A percentile compares a stretch with the other conserved stretches of the same genome.
Evolutionary conservation across 2,329 filamentous ascomycete genomes (phyloP).

Genomic region (Aspergillus quadrilineatus): DNA sequence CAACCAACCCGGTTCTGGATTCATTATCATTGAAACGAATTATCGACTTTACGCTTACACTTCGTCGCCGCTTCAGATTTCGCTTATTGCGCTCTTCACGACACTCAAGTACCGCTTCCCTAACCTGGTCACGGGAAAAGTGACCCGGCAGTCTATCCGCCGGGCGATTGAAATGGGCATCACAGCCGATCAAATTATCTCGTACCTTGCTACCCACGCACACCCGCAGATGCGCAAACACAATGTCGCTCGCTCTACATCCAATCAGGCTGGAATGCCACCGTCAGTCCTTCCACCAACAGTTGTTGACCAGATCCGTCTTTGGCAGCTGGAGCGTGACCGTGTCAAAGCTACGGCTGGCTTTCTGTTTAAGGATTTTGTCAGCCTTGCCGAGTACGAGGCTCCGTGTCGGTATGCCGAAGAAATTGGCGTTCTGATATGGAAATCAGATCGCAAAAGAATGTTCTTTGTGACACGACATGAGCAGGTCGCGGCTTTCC

Average conservation of each 20-base stretch:
- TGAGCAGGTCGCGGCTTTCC: conserved; percentile 81
- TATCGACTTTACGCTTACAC: conserved; percentile 98
- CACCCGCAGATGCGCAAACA: conserved; percentile 87
- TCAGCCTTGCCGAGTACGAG: conserved; percentile 63
- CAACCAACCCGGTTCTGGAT: conserved; percentile 54
- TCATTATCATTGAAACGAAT: conserved; percentile 96
- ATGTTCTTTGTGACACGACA: conserved; percentile 91
- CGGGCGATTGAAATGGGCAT: conserved; percentile 87
- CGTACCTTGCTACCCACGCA: conserved; percentile 86
- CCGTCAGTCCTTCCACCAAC: conserved; percentile 82
- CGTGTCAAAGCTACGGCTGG: conserved; percentile 81
- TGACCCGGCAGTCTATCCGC: conserved; percentile 85
- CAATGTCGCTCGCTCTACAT: conserved; percentile 38
- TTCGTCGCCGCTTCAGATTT: conserved; percentile 87
- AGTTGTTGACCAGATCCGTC: conserved; percentile 92
- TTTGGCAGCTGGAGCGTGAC: conserved; percentile 98
- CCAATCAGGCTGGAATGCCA: conserved; percentile 38
- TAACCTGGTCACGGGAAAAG: conserved; percentile 87
- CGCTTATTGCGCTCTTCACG: conserved; percentile 85
- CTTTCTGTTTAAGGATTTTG: conserved; percentile 88
- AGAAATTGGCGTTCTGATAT: conserved; percentile 84
- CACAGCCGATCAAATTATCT: conserved; percentile 91
- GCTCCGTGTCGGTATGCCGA: conserved; percentile 65
- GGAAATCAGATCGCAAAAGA: conserved; percentile 75
- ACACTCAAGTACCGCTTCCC: conserved; percentile 87